These are phyloP conservation scores for Cyclocybe cylindracea DNA, from an alignment of 768 basidiomycete species.

Conservation along the genomic window DNA sequence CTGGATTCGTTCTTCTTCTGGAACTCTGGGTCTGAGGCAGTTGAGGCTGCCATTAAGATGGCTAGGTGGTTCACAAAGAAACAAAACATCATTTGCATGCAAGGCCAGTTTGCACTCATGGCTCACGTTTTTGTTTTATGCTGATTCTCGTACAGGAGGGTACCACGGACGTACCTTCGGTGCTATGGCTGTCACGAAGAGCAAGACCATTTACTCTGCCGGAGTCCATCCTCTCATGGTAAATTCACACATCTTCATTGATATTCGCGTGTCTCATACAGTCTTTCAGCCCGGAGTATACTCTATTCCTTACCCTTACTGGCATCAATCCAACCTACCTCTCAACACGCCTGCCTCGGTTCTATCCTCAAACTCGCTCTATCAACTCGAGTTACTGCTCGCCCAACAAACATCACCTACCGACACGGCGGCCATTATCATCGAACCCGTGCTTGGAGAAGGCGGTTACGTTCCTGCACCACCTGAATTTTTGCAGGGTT, in stretches of 20 bases:
- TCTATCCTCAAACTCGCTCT: conserved; percentile 64
- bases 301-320: conserved; percentile 85
- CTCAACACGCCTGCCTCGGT: conserved; percentile 54
- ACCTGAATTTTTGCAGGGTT: conserved; percentile 71
- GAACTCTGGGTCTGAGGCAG: conserved; percentile 95
- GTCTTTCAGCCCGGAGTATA: conserved; percentile 74
- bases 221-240: conserved; percentile 85
- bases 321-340: conserved; percentile 78
- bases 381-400: conserved; percentile 78
- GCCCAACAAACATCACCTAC: conserved; percentile 77
- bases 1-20: conserved; percentile 97
- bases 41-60: conserved; percentile 90
- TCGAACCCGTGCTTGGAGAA: conserved; percentile 94
- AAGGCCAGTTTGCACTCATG: conserved; percentile 46
- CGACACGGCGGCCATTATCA: conserved; percentile 91
- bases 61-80: conserved; percentile 74
- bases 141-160: conserved; percentile 42
- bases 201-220: conserved; percentile 89
- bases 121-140: background rate
- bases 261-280: conserved; percentile 1
- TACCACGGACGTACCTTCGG: conserved; percentile 96
- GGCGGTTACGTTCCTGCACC: conserved; percentile 95
- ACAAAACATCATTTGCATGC: conserved; percentile 91
- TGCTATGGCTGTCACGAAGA: conserved; percentile 90
- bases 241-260: conserved; percentile 16